Conservation (phyloP, 164 flowering plant genomes). For the Houttuynia cordata region DNA sequence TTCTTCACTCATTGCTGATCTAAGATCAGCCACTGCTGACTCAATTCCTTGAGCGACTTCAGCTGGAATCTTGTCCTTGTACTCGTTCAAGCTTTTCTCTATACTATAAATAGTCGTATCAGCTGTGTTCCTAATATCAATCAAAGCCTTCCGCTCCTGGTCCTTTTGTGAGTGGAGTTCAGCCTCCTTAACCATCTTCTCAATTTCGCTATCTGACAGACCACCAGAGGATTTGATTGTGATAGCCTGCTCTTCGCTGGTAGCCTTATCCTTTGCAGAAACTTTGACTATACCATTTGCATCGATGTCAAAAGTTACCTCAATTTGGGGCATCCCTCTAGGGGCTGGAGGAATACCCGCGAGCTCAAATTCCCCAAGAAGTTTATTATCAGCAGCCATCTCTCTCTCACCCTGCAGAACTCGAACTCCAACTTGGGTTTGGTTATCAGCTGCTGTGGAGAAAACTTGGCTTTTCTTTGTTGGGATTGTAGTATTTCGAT, state of each 20-base stretch:
- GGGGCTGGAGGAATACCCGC: conserved; percentile 29
- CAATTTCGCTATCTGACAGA: conserved; percentile 21
- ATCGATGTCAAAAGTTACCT: conserved; percentile 25
- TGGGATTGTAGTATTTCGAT: conserved; percentile 31
- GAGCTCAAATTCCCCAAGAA: conserved; percentile 24
- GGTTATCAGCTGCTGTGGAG: conserved; percentile 32
- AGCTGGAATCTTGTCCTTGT: conserved; percentile 22
- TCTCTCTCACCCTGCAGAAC: conserved; percentile 28
- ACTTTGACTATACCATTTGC: conserved; percentile 29
- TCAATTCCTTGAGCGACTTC: conserved; percentile 17
- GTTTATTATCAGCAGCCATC: conserved; percentile 23
- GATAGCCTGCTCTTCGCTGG: conserved; percentile 22
- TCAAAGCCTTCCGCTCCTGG: conserved; percentile 19
- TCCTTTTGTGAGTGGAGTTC: conserved; percentile 26
- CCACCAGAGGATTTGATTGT: conserved; percentile 30
- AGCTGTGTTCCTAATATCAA: conserved; percentile 21
- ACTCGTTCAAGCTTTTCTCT: conserved; percentile 22
- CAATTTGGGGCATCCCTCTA: conserved; percentile 24
- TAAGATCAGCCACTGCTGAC: conserved; percentile 20
- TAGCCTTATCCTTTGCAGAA: conserved; percentile 23
- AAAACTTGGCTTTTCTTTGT: conserved; percentile 33
- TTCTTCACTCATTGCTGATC: conserved; percentile 18
- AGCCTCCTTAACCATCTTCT: conserved; percentile 13
- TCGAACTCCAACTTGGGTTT: conserved; percentile 23
- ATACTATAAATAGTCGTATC: conserved; percentile 26